These are phyloP conservation scores for Erythrobasidium hasegawianum DNA, from an alignment of 1,284 basidiomycete genomes.

Conservation along the genomic window DNA sequence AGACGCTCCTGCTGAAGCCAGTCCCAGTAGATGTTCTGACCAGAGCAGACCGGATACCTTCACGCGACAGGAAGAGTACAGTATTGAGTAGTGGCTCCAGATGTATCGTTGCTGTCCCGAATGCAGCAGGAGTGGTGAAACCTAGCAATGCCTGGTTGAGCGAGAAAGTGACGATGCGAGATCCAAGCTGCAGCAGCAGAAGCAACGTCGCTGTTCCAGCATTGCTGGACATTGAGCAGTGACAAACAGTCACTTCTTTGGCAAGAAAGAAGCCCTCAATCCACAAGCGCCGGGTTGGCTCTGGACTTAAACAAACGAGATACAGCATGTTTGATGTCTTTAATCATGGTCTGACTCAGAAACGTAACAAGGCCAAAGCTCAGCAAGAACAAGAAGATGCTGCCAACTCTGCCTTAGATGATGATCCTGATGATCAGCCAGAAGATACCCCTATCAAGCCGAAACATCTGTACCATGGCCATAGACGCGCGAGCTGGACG, in stretches of 20 bases:
- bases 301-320: neutral
- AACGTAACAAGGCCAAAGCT: too few relatives aligned
- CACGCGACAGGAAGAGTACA: constrained; percentile 84
- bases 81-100: constrained; percentile 82
- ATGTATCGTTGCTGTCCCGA: constrained; percentile 79
- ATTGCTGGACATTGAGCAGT: neutral
- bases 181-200: constrained; percentile 77
- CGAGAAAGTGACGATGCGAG: constrained; percentile 76
- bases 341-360: too few relatives aligned
- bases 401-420: neutral
- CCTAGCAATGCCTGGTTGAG: constrained; percentile 85
- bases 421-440: too few relatives aligned
- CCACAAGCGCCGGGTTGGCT: neutral
- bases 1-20: constrained; percentile 8
- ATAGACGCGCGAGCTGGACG: constrained; percentile 19
- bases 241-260: too few relatives aligned
- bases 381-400: too few relatives aligned
- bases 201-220: constrained; percentile 51
- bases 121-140: constrained; percentile 76
- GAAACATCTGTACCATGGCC: constrained; percentile 27
- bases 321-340: too few relatives aligned
- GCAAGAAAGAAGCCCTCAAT: neutral
- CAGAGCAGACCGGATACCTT: constrained; percentile 81
- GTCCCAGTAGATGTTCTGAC: constrained; percentile 49
- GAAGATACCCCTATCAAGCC: too few relatives aligned